Evolutionary conservation across 495 filamentous ascomycete species (phyloP).

Genomic region (Staphylotrichum longicolle): DNA sequence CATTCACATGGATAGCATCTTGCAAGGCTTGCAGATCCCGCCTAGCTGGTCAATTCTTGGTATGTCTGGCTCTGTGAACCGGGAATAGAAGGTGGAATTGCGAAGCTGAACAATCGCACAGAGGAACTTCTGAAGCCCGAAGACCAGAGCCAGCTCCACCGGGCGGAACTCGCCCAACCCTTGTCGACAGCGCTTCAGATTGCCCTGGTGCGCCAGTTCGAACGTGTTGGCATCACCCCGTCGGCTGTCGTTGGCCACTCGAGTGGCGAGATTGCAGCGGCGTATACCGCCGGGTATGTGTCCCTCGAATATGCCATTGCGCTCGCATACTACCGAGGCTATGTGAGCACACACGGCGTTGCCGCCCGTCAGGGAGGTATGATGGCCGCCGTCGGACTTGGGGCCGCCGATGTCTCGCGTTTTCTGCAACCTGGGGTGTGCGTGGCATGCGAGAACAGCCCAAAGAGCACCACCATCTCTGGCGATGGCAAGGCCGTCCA

Average conservation of each 20-base stretch:
- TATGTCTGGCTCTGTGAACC: not conserved
- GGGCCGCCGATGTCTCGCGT: not conserved
- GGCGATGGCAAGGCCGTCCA: not conserved
- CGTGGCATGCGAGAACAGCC: constrained; percentile 9
- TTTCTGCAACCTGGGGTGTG: not conserved
- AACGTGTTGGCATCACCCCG: not conserved
- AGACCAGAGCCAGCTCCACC: not conserved
- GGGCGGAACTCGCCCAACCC: not conserved
- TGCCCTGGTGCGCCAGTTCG: not conserved
- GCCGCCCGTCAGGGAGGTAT: not conserved
- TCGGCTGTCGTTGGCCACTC: constrained; percentile 3
- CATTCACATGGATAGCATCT: constrained; percentile 16
- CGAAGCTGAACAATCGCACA: not conserved
- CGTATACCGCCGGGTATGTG: not conserved
- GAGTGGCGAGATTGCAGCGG: constrained; percentile 4
- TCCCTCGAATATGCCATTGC: constrained; percentile 4
- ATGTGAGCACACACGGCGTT: not conserved
- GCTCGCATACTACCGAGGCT: not conserved
- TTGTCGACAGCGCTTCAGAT: not conserved
- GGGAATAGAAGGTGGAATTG: no score
- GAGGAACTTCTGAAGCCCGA: not conserved
- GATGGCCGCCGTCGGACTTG: constrained; percentile 2
- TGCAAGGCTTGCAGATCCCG: not conserved
- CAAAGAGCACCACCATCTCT: constrained; percentile 4
- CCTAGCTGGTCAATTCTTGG: constrained; percentile 3